phyloP scores from a whole-genome alignment of 208 protist genomes.

The Leishmania amazonensis region DNA sequence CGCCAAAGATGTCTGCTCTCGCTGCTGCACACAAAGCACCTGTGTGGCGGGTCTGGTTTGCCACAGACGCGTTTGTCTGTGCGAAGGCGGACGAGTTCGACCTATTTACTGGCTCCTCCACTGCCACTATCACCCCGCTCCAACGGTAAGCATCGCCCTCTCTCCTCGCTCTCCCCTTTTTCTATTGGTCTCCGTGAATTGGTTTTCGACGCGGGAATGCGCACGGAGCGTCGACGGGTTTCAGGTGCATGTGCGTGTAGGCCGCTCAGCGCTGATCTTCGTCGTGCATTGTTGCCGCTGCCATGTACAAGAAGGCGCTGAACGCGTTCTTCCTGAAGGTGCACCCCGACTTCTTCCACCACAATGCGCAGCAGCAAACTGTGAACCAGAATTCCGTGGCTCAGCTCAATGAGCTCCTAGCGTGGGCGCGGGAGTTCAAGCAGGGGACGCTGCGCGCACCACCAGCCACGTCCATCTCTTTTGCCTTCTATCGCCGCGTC shows the following conservation, averaged over 20 bases:
- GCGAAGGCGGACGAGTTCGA: neutral
- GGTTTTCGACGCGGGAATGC: neutral
- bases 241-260: neutral
- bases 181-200: neutral
- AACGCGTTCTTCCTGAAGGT: conserved; percentile 93
- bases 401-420: conserved; percentile 91
- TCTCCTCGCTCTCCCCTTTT: neutral
- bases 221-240: neutral
- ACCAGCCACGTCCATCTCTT: conserved; percentile 70
- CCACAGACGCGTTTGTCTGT: neutral
- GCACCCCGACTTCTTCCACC: conserved; percentile 92
- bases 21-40: neutral
- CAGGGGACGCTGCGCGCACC: conserved; percentile 69
- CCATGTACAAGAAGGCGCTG: conserved; percentile 93
- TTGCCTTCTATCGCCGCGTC: conserved; percentile 82
- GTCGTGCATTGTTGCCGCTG: neutral
- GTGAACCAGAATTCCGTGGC: conserved; percentile 88
- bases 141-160: neutral
- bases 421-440: conserved; percentile 91
- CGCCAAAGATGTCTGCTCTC: neutral
- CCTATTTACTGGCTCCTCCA: neutral
- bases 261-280: neutral
- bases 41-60: neutral
- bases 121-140: neutral
- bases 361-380: conserved; percentile 73